Conservation (phyloP, 345 rosid species). For the Jatropha curcas region DNA sequence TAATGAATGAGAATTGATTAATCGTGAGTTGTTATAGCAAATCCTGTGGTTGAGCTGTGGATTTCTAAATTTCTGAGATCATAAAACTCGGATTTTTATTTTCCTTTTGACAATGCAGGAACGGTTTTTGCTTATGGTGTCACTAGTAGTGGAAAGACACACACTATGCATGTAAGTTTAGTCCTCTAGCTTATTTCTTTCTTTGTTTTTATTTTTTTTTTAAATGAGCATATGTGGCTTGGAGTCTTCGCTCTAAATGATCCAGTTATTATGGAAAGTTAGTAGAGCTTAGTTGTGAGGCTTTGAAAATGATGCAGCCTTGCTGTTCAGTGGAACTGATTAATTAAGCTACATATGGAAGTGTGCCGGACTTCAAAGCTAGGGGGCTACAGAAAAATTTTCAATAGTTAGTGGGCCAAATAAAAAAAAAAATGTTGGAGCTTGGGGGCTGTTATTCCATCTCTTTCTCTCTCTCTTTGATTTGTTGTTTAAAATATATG, state of each 20-base stretch:
- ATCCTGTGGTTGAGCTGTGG: neutral
- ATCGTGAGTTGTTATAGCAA: neutral
- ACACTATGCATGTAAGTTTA: constrained; percentile 93
- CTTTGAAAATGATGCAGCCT: neutral
- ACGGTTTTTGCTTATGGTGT: constrained; percentile 99
- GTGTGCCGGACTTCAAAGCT: no score
- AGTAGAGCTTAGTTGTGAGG: neutral
- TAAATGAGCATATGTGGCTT: no score
- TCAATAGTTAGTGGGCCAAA: no score
- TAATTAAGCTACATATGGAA: neutral
- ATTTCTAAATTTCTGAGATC: no score
- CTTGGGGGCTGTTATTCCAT: neutral
- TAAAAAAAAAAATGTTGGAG: no score
- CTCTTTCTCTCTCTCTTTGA: neutral
- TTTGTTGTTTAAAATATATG: constrained; percentile 15
- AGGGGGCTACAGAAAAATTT: no score
- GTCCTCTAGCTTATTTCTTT: neutral
- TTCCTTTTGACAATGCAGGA: constrained; percentile 54
- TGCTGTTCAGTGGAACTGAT: no score
- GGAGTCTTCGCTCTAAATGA: neutral
- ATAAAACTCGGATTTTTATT: no score
- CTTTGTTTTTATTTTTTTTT: neutral
- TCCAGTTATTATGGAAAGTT: neutral
- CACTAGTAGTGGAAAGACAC: constrained; percentile 99
- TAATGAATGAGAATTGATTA: neutral